Conservation (phyloP, 83 land plant genomes). For the Picea abies region DNA sequence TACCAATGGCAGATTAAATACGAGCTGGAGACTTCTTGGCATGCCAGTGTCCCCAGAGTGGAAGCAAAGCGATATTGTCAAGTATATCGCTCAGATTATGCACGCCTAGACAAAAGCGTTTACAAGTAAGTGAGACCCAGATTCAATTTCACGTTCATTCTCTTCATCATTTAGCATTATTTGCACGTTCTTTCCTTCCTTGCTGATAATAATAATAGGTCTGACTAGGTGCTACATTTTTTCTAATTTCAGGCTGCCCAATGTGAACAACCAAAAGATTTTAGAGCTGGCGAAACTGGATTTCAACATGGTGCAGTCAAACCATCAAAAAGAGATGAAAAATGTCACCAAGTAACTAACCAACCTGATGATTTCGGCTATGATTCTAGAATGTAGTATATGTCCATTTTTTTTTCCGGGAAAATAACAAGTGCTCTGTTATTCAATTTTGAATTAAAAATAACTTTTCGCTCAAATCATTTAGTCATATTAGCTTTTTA, state of each 20-base stretch:
- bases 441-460: too few species aligned
- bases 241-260: conserved; percentile 28
- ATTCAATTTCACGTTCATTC: too few species aligned
- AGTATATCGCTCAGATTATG: neutral
- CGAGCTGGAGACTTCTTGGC: conserved; percentile 31
- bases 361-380: too few species aligned
- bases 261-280: conserved; percentile 27
- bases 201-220: too few species aligned
- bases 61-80: neutral
- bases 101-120: neutral
- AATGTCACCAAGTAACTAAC: neutral
- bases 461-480: too few species aligned
- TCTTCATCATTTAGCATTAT: too few species aligned
- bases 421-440: too few species aligned
- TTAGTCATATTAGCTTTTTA: too few species aligned
- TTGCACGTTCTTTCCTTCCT: too few species aligned
- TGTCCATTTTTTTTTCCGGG: too few species aligned
- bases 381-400: too few species aligned
- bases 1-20: conserved; percentile 24
- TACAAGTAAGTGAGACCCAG: conserved; percentile 18
- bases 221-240: too few species aligned
- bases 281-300: neutral
- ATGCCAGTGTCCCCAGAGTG: conserved; percentile 19
- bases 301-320: neutral
- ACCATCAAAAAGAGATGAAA: neutral